Evolutionary conservation across 305 asterid species (phyloP).

Genomic region (Solanum aculeatissimum): DNA sequence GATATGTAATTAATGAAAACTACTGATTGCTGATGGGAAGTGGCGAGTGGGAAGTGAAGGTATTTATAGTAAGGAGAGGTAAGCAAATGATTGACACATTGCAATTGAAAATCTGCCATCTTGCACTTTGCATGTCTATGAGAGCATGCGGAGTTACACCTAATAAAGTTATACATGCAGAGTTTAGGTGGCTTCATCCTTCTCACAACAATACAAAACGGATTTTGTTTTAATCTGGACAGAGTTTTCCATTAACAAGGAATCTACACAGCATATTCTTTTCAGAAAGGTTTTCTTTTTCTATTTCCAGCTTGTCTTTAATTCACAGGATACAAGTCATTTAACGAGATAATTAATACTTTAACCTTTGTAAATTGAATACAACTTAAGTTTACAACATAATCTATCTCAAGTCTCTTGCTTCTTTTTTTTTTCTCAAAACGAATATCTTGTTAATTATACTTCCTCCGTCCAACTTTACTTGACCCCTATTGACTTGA

Average conservation of each 20-base stretch:
- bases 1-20: not conserved
- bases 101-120: not conserved
- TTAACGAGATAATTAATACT: not conserved
- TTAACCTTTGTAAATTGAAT: not conserved
- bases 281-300: not conserved
- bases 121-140: not conserved
- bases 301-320: not conserved
- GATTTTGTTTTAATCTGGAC: not conserved
- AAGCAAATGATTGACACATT: constrained; percentile 20
- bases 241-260: not conserved
- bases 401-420: too few relatives aligned
- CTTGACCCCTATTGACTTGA: too few relatives aligned
- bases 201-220: not conserved
- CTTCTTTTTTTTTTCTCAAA: too few relatives aligned
- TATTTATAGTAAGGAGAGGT: constrained; percentile 9
- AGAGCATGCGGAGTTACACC: not conserved
- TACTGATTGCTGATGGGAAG: not conserved
- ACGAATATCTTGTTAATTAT: too few relatives aligned
- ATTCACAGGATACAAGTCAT: not conserved
- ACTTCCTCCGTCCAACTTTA: too few relatives aligned
- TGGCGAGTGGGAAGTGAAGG: not conserved
- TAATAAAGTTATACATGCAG: not conserved
- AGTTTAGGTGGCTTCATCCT: not conserved
- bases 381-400: too few relatives aligned
- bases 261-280: not conserved